These are phyloP conservation scores for Dothistroma septosporum DNA, from an alignment of 2,329 filamentous ascomycete species.

Conservation along the genomic window DNA sequence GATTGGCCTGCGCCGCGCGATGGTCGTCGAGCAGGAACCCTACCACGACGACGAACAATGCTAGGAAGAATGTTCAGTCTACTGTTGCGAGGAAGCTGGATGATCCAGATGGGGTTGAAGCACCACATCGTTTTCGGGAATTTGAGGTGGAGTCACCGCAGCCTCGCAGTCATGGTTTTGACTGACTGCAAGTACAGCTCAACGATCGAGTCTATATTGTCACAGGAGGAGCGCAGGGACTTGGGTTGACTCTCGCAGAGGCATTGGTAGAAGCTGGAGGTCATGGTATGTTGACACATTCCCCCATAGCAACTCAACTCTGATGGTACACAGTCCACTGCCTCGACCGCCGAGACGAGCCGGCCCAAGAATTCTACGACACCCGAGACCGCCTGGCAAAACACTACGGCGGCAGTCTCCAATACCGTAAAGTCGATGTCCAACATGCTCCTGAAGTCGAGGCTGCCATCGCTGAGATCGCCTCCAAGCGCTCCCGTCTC, in stretches of 20 bases:
- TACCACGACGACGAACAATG: background rate
- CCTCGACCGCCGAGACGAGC: slow-evolving; percentile 44
- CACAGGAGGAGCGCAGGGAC: slow-evolving; percentile 27
- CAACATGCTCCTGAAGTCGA: slow-evolving; percentile 35
- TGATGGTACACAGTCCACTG: slow-evolving; percentile 42
- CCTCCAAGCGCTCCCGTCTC: slow-evolving; percentile 24
- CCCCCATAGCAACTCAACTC: background rate
- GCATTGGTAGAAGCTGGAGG: slow-evolving; percentile 47
- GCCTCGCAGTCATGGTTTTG: background rate
- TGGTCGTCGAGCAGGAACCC: background rate
- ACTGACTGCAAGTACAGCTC: slow-evolving; percentile 14
- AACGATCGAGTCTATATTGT: slow-evolving; percentile 22
- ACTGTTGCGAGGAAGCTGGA: slow-evolving; percentile 20
- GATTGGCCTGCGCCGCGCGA: background rate
- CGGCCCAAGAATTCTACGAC: slow-evolving; percentile 41
- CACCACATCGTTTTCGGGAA: slow-evolving; percentile 20
- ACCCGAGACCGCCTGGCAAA: slow-evolving; percentile 37
- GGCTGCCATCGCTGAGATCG: slow-evolving; percentile 27
- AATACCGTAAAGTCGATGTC: slow-evolving; percentile 48
- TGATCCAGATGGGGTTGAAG: slow-evolving; percentile 6
- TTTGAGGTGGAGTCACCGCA: slow-evolving; percentile 18
- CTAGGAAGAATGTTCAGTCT: background rate
- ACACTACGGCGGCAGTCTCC: slow-evolving; percentile 40
- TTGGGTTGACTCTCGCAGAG: slow-evolving; percentile 40
- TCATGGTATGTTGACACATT: slow-evolving; percentile 34